Evolutionary conservation across 352 stramenopile genomes (phyloP), one percentile per base, ranked within the genome.

Genomic region (Phytophthora sojae): DNA sequence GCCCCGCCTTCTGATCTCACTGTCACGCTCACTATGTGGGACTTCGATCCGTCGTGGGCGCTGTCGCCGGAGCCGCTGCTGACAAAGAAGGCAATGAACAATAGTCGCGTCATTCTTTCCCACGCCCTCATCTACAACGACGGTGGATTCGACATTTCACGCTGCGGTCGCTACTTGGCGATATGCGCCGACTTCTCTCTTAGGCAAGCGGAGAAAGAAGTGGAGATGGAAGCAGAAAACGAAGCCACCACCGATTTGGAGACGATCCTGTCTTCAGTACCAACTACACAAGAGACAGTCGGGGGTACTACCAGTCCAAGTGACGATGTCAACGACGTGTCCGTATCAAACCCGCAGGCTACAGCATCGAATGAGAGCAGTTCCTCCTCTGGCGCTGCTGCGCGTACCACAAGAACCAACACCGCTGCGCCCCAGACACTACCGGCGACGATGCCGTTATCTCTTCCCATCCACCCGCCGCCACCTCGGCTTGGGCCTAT

Each of bases 81-180:
- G 42, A 83, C 79, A 37, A 93, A 91, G 61, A 94, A 94, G 58
- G 89, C 89, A 9, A 96, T 96, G 89, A 84, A 91, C 59, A 93
- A 94, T 64, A 92, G 87, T 26, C 88, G 86, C 9, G 76, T 92
- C 0, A 86, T 97, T 64, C 73, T 99, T 47, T 95, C 91, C 1
- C 90, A 98, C 61, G 95, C 97, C 4, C 85, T 99, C 57, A 91
- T 99, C 29, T 99, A 99, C 79, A 99, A 99, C 71, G 97, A 99
- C 75, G 97, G 97, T 54, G 97, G 97, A 39, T 99, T 99, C 79
- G 97, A 99, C 79, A 91, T 99, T 47, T 99, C 96, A 15, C 83
- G 87, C 17, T 98, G 97, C 70, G 97, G 97, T 2, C 93, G 92
- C 25, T 97, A 97, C 52, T 85, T 99, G 35, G 96, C 94, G 44